These are phyloP conservation scores for Aspergillus baeticus DNA, from an alignment of 495 filamentous ascomycete genomes.

Conservation along the genomic window DNA sequence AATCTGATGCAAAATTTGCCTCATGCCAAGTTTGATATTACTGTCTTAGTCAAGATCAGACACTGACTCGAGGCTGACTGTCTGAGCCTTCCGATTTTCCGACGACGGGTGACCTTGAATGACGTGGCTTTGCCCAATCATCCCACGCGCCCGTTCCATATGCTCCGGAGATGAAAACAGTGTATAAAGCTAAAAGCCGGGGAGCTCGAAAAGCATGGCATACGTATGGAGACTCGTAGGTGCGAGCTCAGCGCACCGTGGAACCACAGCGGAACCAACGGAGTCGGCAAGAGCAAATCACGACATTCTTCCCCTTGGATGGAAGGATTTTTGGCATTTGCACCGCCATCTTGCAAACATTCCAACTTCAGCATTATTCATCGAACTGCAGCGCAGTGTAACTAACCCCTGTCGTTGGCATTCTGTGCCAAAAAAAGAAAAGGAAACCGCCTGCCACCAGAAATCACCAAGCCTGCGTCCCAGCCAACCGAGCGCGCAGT, in stretches of 20 bases:
- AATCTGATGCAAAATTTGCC: constrained; percentile 1
- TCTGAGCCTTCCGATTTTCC: too few species aligned
- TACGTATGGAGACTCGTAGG: background rate
- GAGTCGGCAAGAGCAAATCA: background rate
- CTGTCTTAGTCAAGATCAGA: constrained; percentile 3
- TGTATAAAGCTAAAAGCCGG: background rate
- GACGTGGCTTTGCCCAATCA: constrained; percentile 12
- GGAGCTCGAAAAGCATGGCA: background rate
- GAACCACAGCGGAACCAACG: constrained; percentile 13
- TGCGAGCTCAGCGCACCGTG: constrained; percentile 1
- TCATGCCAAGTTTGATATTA: background rate
- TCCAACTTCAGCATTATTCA: too few species aligned
- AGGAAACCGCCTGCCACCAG: background rate
- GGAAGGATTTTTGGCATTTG: too few species aligned
- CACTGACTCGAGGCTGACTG: constrained; percentile 1
- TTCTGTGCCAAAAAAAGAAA: background rate
- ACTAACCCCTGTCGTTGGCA: too few species aligned
- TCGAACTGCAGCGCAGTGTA: too few species aligned
- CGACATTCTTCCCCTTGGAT: too few species aligned
- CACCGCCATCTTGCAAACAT: too few species aligned
- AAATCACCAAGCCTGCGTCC: background rate
- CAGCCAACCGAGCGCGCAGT: background rate
- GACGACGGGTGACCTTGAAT: background rate
- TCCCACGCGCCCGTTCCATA: background rate
- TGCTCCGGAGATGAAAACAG: background rate